phyloP scores from a whole-genome alignment of 768 basidiomycete species.

The Solioccasus polychromus region DNA sequence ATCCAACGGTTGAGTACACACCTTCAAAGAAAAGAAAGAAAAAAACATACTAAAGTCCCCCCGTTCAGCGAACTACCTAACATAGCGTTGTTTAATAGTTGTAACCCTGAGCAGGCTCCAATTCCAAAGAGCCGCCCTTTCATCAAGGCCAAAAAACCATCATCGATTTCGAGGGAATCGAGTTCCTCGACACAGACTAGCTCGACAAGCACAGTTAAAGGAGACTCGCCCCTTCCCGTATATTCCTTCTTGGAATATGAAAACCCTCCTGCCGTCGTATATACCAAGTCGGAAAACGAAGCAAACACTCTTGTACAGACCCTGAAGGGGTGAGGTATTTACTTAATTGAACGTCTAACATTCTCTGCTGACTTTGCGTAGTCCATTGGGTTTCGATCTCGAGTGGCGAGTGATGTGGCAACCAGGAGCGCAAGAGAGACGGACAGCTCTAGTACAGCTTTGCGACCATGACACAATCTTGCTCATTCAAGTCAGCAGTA shows the following conservation, averaged over 20 bases:
- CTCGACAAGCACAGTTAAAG: neutral
- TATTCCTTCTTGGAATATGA: conserved; percentile 40
- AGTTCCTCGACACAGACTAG: conserved; percentile 6
- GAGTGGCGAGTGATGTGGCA: conserved; percentile 44
- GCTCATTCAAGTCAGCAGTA: conserved; percentile 46
- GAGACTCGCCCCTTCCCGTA: conserved; percentile 20
- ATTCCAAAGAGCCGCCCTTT: neutral
- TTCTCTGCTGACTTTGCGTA: conserved; percentile 13
- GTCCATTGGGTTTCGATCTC: conserved; percentile 50
- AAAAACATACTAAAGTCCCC: neutral
- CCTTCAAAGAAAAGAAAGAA: neutral
- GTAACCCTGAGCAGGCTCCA: neutral
- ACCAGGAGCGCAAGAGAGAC: conserved; percentile 31
- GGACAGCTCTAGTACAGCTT: conserved; percentile 46
- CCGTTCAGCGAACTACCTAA: conserved; percentile 3
- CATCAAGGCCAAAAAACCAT: neutral
- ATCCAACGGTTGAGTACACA: conserved; percentile 15
- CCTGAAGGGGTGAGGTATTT: conserved; percentile 34
- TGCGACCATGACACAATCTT: conserved; percentile 42
- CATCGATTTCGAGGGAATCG: too few species aligned
- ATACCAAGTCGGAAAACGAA: conserved; percentile 39
- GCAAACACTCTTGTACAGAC: conserved; percentile 39
- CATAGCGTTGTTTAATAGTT: neutral
- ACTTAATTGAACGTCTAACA: neutral
- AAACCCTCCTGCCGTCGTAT: conserved; percentile 33